Evolutionary conservation across 1,284 basidiomycete species (phyloP).

Genomic region (Apiotrichum brassicae): DNA sequence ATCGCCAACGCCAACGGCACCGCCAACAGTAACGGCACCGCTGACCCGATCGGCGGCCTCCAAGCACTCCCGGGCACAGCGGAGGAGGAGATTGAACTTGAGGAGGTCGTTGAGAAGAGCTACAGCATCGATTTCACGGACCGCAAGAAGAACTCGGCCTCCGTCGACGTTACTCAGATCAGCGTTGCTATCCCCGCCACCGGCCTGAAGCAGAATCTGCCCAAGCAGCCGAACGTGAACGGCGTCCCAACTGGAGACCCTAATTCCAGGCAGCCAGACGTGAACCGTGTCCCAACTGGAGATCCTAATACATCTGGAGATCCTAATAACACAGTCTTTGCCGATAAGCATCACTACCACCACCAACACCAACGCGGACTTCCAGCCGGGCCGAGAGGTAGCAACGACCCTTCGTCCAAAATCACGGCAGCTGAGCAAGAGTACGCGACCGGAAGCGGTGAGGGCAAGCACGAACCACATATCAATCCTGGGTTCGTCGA

Average conservation of each 20-base stretch:
- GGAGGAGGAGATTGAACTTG: too few relatives aligned
- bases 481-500: slow-evolving; percentile 7
- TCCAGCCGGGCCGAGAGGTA: slow-evolving; percentile 10
- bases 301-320: background rate
- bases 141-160: background rate
- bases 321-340: too few relatives aligned
- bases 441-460: slow-evolving; percentile 26
- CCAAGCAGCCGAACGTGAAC: too few relatives aligned
- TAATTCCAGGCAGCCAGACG: too few relatives aligned
- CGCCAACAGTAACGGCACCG: too few relatives aligned
- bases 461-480: slow-evolving; percentile 27
- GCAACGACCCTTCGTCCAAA: background rate
- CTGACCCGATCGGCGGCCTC: too few relatives aligned
- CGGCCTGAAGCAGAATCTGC: slow-evolving; percentile 7
- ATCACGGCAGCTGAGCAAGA: slow-evolving; percentile 22
- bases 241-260: slow-evolving; percentile 1
- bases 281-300: too few relatives aligned
- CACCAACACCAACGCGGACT: slow-evolving; percentile 5
- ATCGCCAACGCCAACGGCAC: too few relatives aligned
- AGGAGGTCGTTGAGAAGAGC: background rate
- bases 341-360: too few relatives aligned
- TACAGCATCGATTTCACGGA: background rate
- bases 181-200: slow-evolving; percentile 8
- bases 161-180: slow-evolving; percentile 2
- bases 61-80: too few relatives aligned